Evolutionary conservation across 2,329 filamentous ascomycete species (phyloP), one percentile per base, ranked within the genome.

Genomic region (Trichoderma citrinoviride): DNA sequence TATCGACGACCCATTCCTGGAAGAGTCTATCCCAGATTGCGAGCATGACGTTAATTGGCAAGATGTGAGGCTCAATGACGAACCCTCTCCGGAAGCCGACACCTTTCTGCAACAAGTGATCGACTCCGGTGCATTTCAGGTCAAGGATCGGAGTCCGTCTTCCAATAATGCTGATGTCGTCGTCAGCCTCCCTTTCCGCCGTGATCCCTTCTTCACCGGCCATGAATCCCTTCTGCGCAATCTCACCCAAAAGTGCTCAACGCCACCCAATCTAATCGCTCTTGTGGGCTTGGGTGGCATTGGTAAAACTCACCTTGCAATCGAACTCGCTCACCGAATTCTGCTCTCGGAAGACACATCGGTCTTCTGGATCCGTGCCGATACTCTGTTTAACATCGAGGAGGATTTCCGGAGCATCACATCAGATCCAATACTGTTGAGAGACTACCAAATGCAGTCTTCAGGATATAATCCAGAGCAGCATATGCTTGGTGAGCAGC

Each of bases 401-500:
- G 19, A 46, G 3, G 27, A 43, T 4, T 54, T 55, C 8, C 10
- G 3, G 15, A 23, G 4, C 1, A 65, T 65, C 29, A n/a, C 21
- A 1, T 15, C 25, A 1, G 15, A 19, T 10, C 1, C 33, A 1
- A 14, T 6, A 10, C 5, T 25, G 54, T 17, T 33, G 14, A 17
- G 14, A 14, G 14, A 4, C 10, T n/a, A n/a, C n/a, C n/a, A n/a
- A n/a, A n/a, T n/a, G n/a, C n/a, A n/a, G n/a, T n/a, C n/a, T n/a
- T n/a, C n/a, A n/a, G n/a, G n/a, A n/a, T n/a, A n/a, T n/a, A n/a
- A n/a, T n/a, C 72, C 91, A 94, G 79, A 93, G 90, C 91, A 94
- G 75, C 79, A 94, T 74, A 94, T 93, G 91, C 79, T 93, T 55
- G 83, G 94, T 17, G 91, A 94, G 77, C 91, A 93, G 77, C 90